Percentiles rank a stretch among this genome's conserved stretches.
Conservation (phyloP, 495 filamentous ascomycete genomes). For the Schizothecium vesticola region DNA sequence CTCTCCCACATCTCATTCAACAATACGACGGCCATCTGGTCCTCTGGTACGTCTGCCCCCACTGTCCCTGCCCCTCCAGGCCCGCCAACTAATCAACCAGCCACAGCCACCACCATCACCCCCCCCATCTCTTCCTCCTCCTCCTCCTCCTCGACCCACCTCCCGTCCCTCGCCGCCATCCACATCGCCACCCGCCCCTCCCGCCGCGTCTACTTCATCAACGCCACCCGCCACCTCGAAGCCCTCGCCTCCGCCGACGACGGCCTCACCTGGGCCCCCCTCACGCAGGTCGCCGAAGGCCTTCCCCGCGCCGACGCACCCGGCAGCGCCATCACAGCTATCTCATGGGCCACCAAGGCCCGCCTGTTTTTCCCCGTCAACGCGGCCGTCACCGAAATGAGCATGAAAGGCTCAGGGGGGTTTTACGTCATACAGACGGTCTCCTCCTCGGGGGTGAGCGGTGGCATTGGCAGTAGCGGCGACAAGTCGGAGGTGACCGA, state of each 20-base stretch:
- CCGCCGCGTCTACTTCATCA: slow-evolving; percentile 1
- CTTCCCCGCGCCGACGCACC: not conserved
- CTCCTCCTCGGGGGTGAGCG: not conserved
- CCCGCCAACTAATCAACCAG: not conserved
- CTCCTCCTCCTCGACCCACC: not conserved
- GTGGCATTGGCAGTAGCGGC: too few species aligned
- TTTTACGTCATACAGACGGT: not conserved
- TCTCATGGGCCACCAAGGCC: not conserved
- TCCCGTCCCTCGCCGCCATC: not conserved
- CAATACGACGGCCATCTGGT: not conserved
- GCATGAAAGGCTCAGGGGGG: not conserved
- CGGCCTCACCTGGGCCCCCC: not conserved
- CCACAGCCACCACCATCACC: not conserved
- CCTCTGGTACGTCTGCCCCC: not conserved
- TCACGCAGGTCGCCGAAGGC: not conserved
- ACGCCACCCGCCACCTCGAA: not conserved
- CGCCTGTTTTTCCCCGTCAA: not conserved
- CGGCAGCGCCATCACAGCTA: not conserved
- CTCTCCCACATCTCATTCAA: not conserved
- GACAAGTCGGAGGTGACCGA: too few species aligned
- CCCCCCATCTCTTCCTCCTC: not conserved
- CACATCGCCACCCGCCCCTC: not conserved
- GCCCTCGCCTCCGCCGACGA: not conserved
- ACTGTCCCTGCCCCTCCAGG: not conserved
- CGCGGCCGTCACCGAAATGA: not conserved